phyloP scores from a whole-genome alignment of 139 green algal species.

The Asterochloris erici region DNA sequence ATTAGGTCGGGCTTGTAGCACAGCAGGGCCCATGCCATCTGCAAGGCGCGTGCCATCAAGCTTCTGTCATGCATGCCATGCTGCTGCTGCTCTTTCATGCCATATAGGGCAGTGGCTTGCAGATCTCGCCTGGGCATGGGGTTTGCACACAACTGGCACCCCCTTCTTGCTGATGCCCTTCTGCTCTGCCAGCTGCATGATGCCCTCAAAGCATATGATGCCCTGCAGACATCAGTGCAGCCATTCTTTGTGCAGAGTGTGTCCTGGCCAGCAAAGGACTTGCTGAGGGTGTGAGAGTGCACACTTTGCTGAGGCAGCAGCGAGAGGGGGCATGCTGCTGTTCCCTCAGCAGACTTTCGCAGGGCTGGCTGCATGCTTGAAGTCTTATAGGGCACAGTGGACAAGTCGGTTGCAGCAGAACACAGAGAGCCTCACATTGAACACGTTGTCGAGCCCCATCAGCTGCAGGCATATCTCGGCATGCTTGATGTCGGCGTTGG shows the following conservation, averaged over 20 bases:
- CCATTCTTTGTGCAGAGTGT: neutral
- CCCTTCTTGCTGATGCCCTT: slow-evolving; percentile 37
- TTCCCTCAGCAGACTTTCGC: neutral
- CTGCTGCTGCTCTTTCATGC: neutral
- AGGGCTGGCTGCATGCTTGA: neutral
- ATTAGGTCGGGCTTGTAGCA: too few species aligned
- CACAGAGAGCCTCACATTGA: slow-evolving; percentile 35
- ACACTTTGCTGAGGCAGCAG: neutral
- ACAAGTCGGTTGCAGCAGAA: neutral
- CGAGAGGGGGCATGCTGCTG: neutral
- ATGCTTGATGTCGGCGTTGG: slow-evolving; percentile 76
- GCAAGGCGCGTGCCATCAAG: too few species aligned
- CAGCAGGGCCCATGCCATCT: too few species aligned
- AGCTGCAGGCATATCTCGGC: slow-evolving; percentile 56
- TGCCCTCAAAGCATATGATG: slow-evolving; percentile 72
- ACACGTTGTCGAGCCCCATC: slow-evolving; percentile 71
- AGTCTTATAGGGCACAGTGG: neutral
- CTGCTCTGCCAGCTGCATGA: slow-evolving; percentile 46
- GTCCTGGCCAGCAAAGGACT: neutral
- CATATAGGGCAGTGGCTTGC: neutral
- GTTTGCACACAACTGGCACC: slow-evolving; percentile 72
- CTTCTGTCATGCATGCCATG: neutral
- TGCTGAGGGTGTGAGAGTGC: neutral
- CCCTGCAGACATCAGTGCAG: slow-evolving; percentile 28
- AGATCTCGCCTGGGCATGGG: slow-evolving; percentile 6